Evolutionary conservation across 768 basidiomycete species (phyloP).

Genomic region (Lactarius indigo): DNA sequence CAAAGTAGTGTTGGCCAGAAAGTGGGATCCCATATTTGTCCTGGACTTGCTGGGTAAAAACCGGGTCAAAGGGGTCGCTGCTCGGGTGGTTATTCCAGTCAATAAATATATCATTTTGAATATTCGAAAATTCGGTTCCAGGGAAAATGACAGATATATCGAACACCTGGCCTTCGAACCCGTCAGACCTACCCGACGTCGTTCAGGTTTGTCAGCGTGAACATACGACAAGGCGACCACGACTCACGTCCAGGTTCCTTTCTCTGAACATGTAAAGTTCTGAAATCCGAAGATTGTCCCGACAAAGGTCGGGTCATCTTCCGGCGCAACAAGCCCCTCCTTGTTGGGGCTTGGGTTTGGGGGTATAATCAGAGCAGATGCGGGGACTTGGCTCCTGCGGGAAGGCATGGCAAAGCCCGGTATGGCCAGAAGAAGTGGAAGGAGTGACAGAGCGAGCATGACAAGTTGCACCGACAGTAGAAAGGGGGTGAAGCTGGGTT

Average conservation of each 20-base stretch:
- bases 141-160: neutral
- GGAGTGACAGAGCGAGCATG: constrained; percentile 2
- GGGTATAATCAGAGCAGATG: neutral
- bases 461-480: no score
- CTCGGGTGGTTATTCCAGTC: neutral
- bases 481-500: neutral
- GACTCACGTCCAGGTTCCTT: neutral
- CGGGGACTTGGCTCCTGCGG: neutral
- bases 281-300: neutral
- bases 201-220: neutral
- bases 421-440: neutral
- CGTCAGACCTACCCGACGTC: neutral
- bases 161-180: neutral
- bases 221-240: neutral
- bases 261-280: constrained; percentile 6
- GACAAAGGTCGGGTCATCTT: neutral
- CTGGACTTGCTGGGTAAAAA: neutral
- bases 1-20: neutral
- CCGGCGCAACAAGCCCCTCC: neutral
- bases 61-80: neutral
- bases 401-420: neutral
- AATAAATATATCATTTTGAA: neutral
- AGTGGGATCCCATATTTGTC: neutral
- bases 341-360: no score
- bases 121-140: neutral